Conservation (phyloP, 2,329 filamentous ascomycete genomes). For the Arthrobotrys conoides region DNA sequence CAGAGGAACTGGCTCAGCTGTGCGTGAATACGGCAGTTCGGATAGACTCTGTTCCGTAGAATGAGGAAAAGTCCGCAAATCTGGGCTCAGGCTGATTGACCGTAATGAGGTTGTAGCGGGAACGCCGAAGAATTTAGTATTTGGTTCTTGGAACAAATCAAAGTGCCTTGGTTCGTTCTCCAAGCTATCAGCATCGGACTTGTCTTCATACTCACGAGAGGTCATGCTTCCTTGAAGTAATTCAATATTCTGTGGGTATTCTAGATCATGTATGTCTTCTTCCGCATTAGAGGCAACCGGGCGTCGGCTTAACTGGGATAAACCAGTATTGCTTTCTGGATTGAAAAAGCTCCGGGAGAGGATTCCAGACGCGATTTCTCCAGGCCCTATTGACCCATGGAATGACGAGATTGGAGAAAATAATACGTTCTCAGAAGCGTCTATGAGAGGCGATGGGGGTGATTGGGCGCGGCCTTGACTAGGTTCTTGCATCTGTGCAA, state of each 20-base stretch:
- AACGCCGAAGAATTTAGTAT: conserved; percentile 52
- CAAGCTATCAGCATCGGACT: conserved; percentile 46
- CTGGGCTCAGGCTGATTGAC: not conserved
- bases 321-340: conserved; percentile 31
- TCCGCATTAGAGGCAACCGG: not conserved
- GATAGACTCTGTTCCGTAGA: not conserved
- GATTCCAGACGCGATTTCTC: conserved; percentile 27
- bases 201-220: not conserved
- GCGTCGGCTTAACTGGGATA: conserved; percentile 9
- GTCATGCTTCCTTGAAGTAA: not conserved
- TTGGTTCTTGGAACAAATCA: conserved; percentile 54
- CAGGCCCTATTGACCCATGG: conserved; percentile 50
- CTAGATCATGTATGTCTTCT: not conserved
- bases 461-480: not conserved
- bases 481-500: conserved; percentile 53
- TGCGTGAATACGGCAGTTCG: conserved; percentile 5
- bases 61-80: no score
- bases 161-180: conserved; percentile 47
- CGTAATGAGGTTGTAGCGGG: not conserved
- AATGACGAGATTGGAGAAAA: conserved; percentile 37
- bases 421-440: not conserved
- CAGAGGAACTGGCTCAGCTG: conserved; percentile 40
- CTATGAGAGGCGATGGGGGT: conserved; percentile 11
- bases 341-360: conserved; percentile 45
- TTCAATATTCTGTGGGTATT: not conserved